Conservation (phyloP, 768 basidiomycete species). For the Phylloporus scabripes region DNA sequence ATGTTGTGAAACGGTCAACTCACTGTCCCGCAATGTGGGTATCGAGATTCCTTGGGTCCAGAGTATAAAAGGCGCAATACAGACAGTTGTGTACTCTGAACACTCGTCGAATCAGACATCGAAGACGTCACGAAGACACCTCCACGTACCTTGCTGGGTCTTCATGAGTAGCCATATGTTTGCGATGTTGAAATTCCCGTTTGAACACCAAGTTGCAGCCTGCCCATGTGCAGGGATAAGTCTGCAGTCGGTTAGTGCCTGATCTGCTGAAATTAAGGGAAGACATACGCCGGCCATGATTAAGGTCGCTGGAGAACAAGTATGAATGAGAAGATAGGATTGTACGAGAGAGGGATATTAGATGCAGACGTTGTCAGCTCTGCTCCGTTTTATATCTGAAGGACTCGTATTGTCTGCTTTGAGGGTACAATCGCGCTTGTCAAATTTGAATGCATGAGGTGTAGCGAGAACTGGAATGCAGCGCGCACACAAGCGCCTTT, state of each 20-base stretch:
- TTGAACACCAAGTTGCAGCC: neutral
- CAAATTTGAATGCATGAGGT: neutral
- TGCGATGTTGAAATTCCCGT: neutral
- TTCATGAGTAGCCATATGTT: neutral
- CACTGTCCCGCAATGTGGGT: slow-evolving; percentile 12
- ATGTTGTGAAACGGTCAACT: neutral
- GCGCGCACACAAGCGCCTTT: too few species aligned
- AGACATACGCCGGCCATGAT: neutral
- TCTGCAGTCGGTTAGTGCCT: neutral
- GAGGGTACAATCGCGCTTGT: too few species aligned
- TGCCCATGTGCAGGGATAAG: neutral
- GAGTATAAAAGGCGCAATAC: slow-evolving; percentile 7
- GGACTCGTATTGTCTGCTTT: neutral
- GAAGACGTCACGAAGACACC: neutral
- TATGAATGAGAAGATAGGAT: too few species aligned
- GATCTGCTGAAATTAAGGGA: neutral
- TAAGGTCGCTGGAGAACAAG: neutral
- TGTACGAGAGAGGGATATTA: neutral
- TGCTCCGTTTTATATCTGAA: neutral
- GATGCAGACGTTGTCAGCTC: neutral
- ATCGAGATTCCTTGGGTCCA: slow-evolving; percentile 1
- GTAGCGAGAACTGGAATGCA: too few species aligned
- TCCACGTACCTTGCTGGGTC: neutral
- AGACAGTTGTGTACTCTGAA: slow-evolving; percentile 7
- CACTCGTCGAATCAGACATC: neutral